Conservation (phyloP, 2,329 filamentous ascomycete species). For the Aspergillus fumigatus region DNA sequence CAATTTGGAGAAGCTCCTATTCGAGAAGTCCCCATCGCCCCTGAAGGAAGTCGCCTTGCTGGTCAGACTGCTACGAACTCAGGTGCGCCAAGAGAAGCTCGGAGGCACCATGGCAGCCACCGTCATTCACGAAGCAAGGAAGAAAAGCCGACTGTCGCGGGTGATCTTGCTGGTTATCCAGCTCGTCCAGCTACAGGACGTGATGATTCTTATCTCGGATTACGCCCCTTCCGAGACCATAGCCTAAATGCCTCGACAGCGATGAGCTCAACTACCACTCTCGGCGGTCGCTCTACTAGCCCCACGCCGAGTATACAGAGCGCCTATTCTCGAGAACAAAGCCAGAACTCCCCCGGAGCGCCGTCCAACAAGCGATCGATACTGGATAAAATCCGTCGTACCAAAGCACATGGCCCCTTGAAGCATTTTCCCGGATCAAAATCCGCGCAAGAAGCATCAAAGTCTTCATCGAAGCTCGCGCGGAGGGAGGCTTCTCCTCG, state of each 20-base stretch:
- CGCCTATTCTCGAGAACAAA: conserved; percentile 47
- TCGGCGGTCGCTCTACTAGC: conserved; percentile 66
- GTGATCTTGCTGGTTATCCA: conserved; percentile 45
- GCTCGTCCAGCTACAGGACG: conserved; percentile 69
- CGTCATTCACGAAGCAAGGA: conserved; percentile 54
- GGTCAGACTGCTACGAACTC: conserved; percentile 41
- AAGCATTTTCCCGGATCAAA: conserved; percentile 30
- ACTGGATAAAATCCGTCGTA: conserved; percentile 51
- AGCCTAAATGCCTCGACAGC: conserved; percentile 41
- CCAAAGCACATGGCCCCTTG: conserved; percentile 36
- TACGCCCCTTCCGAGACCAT: conserved; percentile 50
- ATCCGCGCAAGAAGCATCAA: conserved; percentile 24
- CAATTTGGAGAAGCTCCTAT: conserved; percentile 75
- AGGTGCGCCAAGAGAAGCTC: conserved; percentile 48
- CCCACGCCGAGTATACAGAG: conserved; percentile 74
- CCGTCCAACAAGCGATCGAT: conserved; percentile 44
- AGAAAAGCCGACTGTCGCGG: conserved; percentile 43
- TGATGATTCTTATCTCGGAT: conserved; percentile 62
- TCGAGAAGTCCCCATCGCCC: conserved; percentile 62
- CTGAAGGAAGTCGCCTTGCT: conserved; percentile 64
- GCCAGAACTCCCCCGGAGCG: conserved; percentile 37
- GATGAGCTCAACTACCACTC: conserved; percentile 46
- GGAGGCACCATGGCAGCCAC: conserved; percentile 47
- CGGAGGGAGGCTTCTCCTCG: conserved; percentile 32
- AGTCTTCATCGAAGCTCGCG: conserved; percentile 20